Evolutionary conservation across 306 rosid species (phyloP).

Genomic region (Benincasa hispida): DNA sequence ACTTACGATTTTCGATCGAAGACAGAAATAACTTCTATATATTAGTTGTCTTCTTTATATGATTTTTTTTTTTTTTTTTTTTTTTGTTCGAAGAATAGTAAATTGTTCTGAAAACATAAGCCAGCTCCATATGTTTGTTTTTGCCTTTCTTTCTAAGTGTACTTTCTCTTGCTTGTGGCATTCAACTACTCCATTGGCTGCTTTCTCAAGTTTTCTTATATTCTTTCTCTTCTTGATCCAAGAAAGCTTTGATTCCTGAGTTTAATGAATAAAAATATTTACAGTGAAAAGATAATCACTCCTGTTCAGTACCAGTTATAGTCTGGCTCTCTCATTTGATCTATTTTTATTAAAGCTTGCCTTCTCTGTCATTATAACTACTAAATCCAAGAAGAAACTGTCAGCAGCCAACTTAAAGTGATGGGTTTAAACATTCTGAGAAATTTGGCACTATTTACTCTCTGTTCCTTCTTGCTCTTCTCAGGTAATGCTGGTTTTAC

Average conservation of each 20-base stretch:
- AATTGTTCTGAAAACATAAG: neutral
- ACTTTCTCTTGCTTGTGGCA: constrained; percentile 66
- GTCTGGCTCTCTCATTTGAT: constrained; percentile 10
- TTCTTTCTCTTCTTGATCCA: constrained; percentile 68
- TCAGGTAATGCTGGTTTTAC: constrained; percentile 54
- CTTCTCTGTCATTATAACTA: constrained; percentile 25
- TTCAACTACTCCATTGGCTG: constrained; percentile 65
- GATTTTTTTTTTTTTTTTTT: neutral
- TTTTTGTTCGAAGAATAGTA: too few relatives aligned
- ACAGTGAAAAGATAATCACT: constrained; percentile 26
- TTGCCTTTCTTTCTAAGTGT: constrained; percentile 32
- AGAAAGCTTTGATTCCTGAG: constrained; percentile 78
- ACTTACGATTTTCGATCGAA: neutral
- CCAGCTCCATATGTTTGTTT: neutral
- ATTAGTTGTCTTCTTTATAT: neutral
- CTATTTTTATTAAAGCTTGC: constrained; percentile 42
- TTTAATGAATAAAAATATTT: constrained; percentile 27
- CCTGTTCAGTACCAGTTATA: constrained; percentile 28
- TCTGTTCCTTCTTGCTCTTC: constrained; percentile 33
- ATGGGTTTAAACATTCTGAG: constrained; percentile 35
- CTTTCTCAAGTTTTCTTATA: constrained; percentile 91
- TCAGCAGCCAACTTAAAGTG: constrained; percentile 21
- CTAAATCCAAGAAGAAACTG: constrained; percentile 17
- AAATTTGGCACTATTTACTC: constrained; percentile 29
- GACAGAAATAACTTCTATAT: neutral